Evolutionary conservation across 2,329 filamentous ascomycete species (phyloP).

Genomic region (Beauveria sp.): DNA sequence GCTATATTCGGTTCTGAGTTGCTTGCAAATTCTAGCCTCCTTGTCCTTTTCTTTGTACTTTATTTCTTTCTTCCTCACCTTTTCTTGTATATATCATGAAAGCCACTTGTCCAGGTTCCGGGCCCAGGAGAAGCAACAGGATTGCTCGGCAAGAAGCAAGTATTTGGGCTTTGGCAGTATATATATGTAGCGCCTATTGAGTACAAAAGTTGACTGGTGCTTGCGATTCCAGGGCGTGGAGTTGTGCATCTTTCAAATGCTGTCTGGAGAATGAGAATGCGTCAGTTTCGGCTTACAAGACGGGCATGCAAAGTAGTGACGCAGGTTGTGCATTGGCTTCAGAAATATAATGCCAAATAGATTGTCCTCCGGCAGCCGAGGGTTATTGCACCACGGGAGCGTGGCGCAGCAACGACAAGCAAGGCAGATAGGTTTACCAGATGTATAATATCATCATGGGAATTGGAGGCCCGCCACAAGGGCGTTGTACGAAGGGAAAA

Average conservation of each 20-base stretch:
- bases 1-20: neutral
- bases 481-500: neutral
- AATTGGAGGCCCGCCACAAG: neutral
- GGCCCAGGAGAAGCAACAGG: slow-evolving; percentile 8
- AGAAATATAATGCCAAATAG: slow-evolving; percentile 3
- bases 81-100: slow-evolving; percentile 8
- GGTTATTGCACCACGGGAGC: slow-evolving; percentile 17
- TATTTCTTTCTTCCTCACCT: neutral
- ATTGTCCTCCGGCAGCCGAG: slow-evolving; percentile 22
- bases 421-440: slow-evolving; percentile 34
- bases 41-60: slow-evolving; percentile 3
- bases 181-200: slow-evolving; percentile 3
- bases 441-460: slow-evolving; percentile 31
- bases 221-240: neutral
- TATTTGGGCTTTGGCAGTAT: slow-evolving; percentile 1
- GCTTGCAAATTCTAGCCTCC: neutral
- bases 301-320: neutral
- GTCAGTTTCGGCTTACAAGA: neutral
- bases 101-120: neutral
- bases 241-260: neutral
- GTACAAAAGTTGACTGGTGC: neutral
- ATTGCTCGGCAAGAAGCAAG: slow-evolving; percentile 7
- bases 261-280: neutral
- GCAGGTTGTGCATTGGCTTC: neutral
- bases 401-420: slow-evolving; percentile 19